Percentiles rank a stretch among this genome's conserved stretches.
phyloP scores from a whole-genome alignment of 2,329 filamentous ascomycete genomes.

The Calycina herbarum region DNA sequence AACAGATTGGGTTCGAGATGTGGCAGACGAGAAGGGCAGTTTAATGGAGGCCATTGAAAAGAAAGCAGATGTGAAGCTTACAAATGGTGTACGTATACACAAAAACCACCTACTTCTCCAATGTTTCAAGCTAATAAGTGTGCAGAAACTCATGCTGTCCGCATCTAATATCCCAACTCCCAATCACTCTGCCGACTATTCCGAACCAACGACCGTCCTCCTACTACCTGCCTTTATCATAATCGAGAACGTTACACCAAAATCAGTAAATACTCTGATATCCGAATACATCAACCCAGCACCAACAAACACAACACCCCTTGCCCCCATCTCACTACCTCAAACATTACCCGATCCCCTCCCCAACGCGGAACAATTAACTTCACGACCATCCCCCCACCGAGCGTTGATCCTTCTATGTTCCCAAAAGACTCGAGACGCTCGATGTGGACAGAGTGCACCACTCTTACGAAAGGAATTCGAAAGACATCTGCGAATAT shows the following conservation, averaged over 20 bases:
- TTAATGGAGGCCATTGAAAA: slow-evolving; percentile 73
- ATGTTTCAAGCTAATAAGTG: slow-evolving; percentile 3
- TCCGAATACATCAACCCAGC: slow-evolving; percentile 66
- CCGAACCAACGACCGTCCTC: slow-evolving; percentile 73
- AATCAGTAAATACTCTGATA: slow-evolving; percentile 70
- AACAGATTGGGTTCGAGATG: slow-evolving; percentile 88
- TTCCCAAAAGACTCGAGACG: slow-evolving; percentile 91
- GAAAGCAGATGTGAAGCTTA: slow-evolving; percentile 56
- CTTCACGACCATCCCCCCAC: slow-evolving; percentile 72
- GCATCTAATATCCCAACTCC: slow-evolving; percentile 89
- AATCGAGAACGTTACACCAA: slow-evolving; percentile 80
- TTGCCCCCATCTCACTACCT: slow-evolving; percentile 61
- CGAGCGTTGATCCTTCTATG: slow-evolving; percentile 87
- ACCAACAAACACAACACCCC: slow-evolving; percentile 67
- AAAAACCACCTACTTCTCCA: slow-evolving; percentile 23
- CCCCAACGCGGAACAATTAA: slow-evolving; percentile 44
- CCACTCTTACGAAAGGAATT: slow-evolving; percentile 87
- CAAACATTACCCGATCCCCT: slow-evolving; percentile 36
- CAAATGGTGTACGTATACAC: slow-evolving; percentile 61
- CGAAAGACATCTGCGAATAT: slow-evolving; percentile 80
- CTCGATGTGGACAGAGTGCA: slow-evolving; percentile 89
- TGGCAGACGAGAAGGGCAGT: slow-evolving; percentile 82
- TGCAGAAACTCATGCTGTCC: slow-evolving; percentile 83
- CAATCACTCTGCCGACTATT: slow-evolving; percentile 61
- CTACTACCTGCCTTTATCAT: slow-evolving; percentile 83